A percentile compares a stretch with the other conserved stretches of the same genome.
Evolutionary conservation across 257 asterid genomes (phyloP).

Genomic region (Nyctanthes arbortristis): DNA sequence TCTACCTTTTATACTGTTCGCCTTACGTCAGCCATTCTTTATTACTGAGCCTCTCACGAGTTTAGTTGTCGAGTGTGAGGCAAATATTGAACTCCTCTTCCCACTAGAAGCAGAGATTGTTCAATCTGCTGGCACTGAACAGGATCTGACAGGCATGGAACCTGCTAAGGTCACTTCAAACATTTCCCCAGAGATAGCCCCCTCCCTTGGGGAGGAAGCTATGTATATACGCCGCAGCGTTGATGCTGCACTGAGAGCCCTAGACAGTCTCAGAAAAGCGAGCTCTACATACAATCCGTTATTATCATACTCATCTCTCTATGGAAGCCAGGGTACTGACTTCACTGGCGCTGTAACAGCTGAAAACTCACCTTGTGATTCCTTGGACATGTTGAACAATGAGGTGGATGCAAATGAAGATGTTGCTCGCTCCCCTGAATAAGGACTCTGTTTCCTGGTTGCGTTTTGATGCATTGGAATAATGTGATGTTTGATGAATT

Average conservation of each 20-base stretch:
- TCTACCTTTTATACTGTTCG: slow-evolving; percentile 70
- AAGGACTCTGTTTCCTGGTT: slow-evolving; percentile 22
- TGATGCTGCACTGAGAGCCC: slow-evolving; percentile 67
- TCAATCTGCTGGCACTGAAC: slow-evolving; percentile 44
- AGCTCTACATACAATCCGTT: slow-evolving; percentile 76
- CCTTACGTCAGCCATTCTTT: slow-evolving; percentile 86
- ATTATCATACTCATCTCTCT: slow-evolving; percentile 62
- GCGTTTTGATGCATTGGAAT: not conserved
- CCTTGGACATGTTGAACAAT: slow-evolving; percentile 30
- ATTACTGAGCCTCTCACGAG: slow-evolving; percentile 70
- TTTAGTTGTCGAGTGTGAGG: slow-evolving; percentile 81
- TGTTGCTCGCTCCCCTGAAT: slow-evolving; percentile 29
- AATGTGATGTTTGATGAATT: not conserved
- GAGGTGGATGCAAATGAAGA: slow-evolving; percentile 45
- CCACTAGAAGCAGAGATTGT: slow-evolving; percentile 78
- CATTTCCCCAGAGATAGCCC: slow-evolving; percentile 30
- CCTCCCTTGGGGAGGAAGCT: slow-evolving; percentile 56
- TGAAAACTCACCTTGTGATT: slow-evolving; percentile 57
- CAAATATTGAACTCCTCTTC: slow-evolving; percentile 66
- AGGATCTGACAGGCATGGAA: slow-evolving; percentile 20
- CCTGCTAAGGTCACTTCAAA: slow-evolving; percentile 24
- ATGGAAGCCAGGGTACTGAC: slow-evolving; percentile 50
- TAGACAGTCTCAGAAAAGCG: slow-evolving; percentile 62
- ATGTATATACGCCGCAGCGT: slow-evolving; percentile 67
- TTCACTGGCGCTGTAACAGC: slow-evolving; percentile 58